Evolutionary conservation across 805 yeast genomes (phyloP).

Genomic region (Zygotorulaspora sp.): DNA sequence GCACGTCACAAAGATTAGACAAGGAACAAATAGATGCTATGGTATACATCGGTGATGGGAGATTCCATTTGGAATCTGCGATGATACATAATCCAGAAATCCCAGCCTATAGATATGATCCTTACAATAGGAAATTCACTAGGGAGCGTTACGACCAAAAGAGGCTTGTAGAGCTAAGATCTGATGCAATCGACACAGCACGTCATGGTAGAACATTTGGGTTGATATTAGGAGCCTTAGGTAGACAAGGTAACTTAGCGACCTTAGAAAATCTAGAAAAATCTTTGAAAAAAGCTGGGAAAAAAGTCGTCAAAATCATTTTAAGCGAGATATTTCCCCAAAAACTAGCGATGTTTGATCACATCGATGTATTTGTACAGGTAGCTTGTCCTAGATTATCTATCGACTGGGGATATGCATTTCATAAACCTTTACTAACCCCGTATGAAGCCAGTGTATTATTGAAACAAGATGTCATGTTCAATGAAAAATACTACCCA

Average conservation of each 20-base stretch:
- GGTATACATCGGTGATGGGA: conserved; percentile 92
- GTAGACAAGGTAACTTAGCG: conserved; percentile 86
- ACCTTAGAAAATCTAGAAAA: conserved; percentile 67
- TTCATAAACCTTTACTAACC: conserved; percentile 82
- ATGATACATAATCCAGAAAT: conserved; percentile 95
- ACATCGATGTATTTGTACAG: conserved; percentile 91
- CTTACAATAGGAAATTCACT: conserved; percentile 88
- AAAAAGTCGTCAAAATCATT: conserved; percentile 72
- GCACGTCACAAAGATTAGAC: conserved; percentile 83
- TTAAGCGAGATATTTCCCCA: conserved; percentile 91
- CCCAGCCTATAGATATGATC: conserved; percentile 92
- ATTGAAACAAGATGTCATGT: conserved; percentile 64
- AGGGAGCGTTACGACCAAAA: conserved; percentile 82
- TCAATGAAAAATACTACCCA: conserved; percentile 69
- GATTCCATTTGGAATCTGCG: conserved; percentile 91
- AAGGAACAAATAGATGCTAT: conserved; percentile 65
- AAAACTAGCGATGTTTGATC: conserved; percentile 86
- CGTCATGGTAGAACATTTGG: conserved; percentile 63
- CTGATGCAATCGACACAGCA: conserved; percentile 69
- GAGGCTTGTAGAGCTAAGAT: conserved; percentile 70
- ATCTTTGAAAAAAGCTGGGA: conserved; percentile 50
- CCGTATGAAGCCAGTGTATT: conserved; percentile 96
- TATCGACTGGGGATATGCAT: conserved; percentile 99
- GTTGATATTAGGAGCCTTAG: conserved; percentile 84
- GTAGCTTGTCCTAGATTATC: conserved; percentile 96